Conservation (phyloP, 768 basidiomycete genomes). For the Trametes punicea region DNA sequence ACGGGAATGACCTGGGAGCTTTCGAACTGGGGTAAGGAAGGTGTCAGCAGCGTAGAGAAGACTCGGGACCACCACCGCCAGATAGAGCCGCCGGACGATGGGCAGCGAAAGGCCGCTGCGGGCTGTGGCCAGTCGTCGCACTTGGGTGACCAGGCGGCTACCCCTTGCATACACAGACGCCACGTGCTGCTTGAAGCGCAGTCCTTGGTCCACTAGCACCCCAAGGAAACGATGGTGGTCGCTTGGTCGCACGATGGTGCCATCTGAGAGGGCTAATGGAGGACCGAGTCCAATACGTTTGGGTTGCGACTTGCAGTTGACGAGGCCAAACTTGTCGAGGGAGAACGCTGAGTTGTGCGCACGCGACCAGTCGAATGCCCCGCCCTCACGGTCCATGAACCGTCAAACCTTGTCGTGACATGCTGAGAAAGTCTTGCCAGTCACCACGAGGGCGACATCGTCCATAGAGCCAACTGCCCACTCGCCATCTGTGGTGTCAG, state of each 20-base stretch:
- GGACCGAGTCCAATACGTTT: conserved; percentile 6
- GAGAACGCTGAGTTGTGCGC: conserved; percentile 29
- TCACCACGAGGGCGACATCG: conserved; percentile 12
- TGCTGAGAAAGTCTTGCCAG: conserved; percentile 1
- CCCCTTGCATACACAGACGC: conserved; percentile 25
- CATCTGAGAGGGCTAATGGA: conserved; percentile 4
- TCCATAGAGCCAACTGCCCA: conserved; percentile 18
- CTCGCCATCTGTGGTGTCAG: conserved; percentile 13
- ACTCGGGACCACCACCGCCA: conserved; percentile 26
- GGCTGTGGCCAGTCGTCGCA: conserved; percentile 22
- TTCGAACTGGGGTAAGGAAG: conserved; percentile 1
- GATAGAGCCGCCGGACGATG: conserved; percentile 27
- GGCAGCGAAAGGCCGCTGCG: conserved; percentile 21
- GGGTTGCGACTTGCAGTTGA: conserved; percentile 2
- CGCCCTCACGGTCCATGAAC: conserved; percentile 19
- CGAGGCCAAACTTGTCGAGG: conserved; percentile 20
- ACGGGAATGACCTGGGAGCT: neutral
- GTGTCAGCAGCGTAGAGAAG: conserved; percentile 30
- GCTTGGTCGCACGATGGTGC: conserved; percentile 18
- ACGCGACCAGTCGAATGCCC: conserved; percentile 28
- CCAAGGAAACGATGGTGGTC: conserved; percentile 31
- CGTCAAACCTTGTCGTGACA: conserved; percentile 3
- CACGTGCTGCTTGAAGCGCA: conserved; percentile 26
- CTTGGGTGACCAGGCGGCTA: conserved; percentile 19
- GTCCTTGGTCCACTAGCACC: conserved; percentile 28